Evolutionary conservation across 2,329 filamentous ascomycete species (phyloP).

Genomic region (Amauroascus verrucosus): DNA sequence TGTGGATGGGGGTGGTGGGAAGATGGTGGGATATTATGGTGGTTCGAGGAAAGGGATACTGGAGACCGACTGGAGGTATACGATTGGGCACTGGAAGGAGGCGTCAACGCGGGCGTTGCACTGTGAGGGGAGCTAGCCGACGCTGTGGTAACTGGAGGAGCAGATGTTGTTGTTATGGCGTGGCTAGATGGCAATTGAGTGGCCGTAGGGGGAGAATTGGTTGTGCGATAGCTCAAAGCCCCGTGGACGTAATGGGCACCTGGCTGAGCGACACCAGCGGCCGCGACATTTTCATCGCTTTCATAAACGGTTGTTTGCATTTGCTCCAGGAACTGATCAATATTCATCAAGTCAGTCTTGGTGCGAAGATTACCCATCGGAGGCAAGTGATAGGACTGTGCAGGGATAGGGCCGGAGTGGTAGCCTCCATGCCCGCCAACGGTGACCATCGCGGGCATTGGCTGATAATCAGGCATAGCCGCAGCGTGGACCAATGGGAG

Average conservation of each 20-base stretch:
- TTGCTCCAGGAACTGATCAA: slow-evolving; percentile 90
- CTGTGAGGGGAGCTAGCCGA: slow-evolving; percentile 37
- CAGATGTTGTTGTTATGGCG: slow-evolving; percentile 29
- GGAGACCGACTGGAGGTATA: slow-evolving; percentile 55
- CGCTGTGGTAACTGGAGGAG: slow-evolving; percentile 28
- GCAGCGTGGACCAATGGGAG: slow-evolving; percentile 50
- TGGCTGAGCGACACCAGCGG: slow-evolving; percentile 65
- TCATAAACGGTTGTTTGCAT: slow-evolving; percentile 96
- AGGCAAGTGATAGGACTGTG: slow-evolving; percentile 75
- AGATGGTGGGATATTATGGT: slow-evolving; percentile 43
- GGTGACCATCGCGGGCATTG: slow-evolving; percentile 44
- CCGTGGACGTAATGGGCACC: slow-evolving; percentile 55
- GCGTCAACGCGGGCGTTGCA: slow-evolving; percentile 53
- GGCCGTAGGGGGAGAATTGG: slow-evolving; percentile 43
- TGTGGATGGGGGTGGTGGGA: slow-evolving; percentile 23
- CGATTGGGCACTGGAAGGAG: slow-evolving; percentile 52
- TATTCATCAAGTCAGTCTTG: slow-evolving; percentile 85
- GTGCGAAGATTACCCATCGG: slow-evolving; percentile 80
- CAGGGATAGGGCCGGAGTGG: slow-evolving; percentile 50
- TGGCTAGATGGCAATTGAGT: slow-evolving; percentile 35
- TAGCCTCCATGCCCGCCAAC: slow-evolving; percentile 44
- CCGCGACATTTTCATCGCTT: slow-evolving; percentile 70
- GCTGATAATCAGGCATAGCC: slow-evolving; percentile 44
- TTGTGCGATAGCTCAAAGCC: slow-evolving; percentile 44
- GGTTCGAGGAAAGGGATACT: slow-evolving; percentile 43